A percentile compares a stretch with the other conserved stretches of the same genome.
Conservation (phyloP, 352 stramenopile species). For the Globisporangium nodosum region DNA sequence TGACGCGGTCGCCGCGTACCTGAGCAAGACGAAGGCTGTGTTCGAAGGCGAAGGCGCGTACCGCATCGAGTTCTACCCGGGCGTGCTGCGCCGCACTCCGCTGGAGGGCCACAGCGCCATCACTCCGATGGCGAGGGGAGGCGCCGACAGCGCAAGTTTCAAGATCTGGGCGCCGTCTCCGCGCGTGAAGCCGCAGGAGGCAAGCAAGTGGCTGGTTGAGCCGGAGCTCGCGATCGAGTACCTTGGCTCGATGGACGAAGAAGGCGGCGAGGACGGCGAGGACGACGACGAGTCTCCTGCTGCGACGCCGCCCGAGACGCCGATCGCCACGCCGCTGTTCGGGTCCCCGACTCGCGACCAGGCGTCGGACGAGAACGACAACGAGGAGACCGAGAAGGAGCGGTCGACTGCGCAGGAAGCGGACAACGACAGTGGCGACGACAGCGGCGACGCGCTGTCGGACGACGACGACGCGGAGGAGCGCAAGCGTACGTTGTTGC, state of each 20-base stretch:
- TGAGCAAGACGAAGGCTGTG: slow-evolving; percentile 73
- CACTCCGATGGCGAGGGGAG: slow-evolving; percentile 29
- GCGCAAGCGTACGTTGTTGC: slow-evolving; percentile 9
- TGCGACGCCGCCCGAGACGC: slow-evolving; percentile 60
- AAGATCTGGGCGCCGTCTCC: slow-evolving; percentile 85
- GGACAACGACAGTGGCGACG: slow-evolving; percentile 24
- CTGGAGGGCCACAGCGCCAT: slow-evolving; percentile 35
- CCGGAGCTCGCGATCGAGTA: slow-evolving; percentile 75
- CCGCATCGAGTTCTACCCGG: slow-evolving; percentile 80
- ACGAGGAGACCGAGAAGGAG: slow-evolving; percentile 29
- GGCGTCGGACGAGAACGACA: slow-evolving; percentile 28
- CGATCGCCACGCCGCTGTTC: slow-evolving; percentile 62
- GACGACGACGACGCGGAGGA: slow-evolving; percentile 41
- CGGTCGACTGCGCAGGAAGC: slow-evolving; percentile 13
- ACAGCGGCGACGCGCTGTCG: slow-evolving; percentile 31
- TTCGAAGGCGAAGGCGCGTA: slow-evolving; percentile 82
- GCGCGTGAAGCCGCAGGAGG: slow-evolving; percentile 58
- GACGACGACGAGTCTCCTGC: slow-evolving; percentile 68
- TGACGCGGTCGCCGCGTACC: slow-evolving; percentile 35
- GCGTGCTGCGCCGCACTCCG: slow-evolving; percentile 70
- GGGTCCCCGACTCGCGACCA: slow-evolving; percentile 52
- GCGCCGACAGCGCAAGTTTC: slow-evolving; percentile 18
- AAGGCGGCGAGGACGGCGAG: slow-evolving; percentile 52
- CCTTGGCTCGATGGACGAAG: slow-evolving; percentile 75
- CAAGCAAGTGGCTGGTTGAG: slow-evolving; percentile 81